Evolutionary conservation across 257 asterid genomes (phyloP).

Genomic region (Solanum piurae): DNA sequence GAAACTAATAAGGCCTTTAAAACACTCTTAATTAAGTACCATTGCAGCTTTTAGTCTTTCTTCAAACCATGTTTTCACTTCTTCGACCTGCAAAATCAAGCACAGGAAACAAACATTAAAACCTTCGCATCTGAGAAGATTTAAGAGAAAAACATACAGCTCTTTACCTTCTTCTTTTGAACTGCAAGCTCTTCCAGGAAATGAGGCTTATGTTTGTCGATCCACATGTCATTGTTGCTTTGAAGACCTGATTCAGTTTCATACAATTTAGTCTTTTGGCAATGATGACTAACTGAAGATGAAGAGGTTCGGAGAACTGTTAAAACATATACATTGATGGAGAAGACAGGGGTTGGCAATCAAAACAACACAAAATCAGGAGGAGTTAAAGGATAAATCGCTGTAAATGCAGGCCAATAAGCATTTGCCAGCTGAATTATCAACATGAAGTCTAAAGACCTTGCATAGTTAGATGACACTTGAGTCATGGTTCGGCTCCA

Average conservation of each 20-base stretch:
- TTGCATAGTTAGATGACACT: background rate
- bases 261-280: background rate
- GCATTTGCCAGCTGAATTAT: background rate
- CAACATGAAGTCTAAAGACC: background rate
- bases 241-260: slow-evolving; percentile 26
- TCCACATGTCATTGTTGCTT: slow-evolving; percentile 58
- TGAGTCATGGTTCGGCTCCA: background rate
- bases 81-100: slow-evolving; percentile 65
- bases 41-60: slow-evolving; percentile 38
- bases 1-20: background rate
- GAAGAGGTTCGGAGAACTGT: background rate
- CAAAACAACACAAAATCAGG: background rate
- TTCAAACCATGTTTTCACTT: slow-evolving; percentile 76
- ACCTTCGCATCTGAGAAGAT: background rate
- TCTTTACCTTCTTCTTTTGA: slow-evolving; percentile 78
- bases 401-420: background rate
- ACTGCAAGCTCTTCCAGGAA: slow-evolving; percentile 77
- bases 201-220: slow-evolving; percentile 57
- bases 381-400: background rate
- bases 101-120: slow-evolving; percentile 5
- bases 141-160: background rate
- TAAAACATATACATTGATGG: background rate
- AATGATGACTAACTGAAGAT: background rate
- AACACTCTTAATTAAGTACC: slow-evolving; percentile 23
- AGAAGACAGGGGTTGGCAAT: background rate